Conservation (phyloP, 768 basidiomycete genomes). For the Suillus sp. region DNA sequence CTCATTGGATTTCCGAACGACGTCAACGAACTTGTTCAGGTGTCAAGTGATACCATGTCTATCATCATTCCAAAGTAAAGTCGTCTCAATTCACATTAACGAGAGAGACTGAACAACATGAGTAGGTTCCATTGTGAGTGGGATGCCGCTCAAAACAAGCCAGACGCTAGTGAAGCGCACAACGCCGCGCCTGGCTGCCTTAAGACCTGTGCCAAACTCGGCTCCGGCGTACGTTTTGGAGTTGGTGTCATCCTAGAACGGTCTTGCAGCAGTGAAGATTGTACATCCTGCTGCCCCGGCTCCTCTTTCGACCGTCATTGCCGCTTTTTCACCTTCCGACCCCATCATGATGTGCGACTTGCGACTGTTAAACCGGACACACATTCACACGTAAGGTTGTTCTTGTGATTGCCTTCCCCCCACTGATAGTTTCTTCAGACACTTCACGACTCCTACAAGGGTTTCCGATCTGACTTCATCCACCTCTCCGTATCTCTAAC, state of each 20-base stretch:
- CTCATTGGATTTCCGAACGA: slow-evolving; percentile 69
- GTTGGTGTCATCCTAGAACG: slow-evolving; percentile 83
- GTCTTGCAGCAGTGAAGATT: slow-evolving; percentile 67
- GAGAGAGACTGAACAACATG: neutral
- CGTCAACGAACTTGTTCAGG: slow-evolving; percentile 79
- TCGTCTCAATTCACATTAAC: neutral
- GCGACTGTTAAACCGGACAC: slow-evolving; percentile 44
- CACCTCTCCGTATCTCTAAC: slow-evolving; percentile 88
- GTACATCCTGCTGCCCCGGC: slow-evolving; percentile 65
- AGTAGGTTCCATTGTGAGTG: slow-evolving; percentile 4
- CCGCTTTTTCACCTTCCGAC: slow-evolving; percentile 75
- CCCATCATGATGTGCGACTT: slow-evolving; percentile 76
- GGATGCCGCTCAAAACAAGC: neutral
- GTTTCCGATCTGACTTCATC: slow-evolving; percentile 92
- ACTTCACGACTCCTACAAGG: slow-evolving; percentile 73
- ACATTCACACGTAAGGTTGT: slow-evolving; percentile 47
- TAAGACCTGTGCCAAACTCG: slow-evolving; percentile 83
- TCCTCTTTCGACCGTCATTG: slow-evolving; percentile 74
- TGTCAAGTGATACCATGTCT: slow-evolving; percentile 76
- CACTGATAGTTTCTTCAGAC: slow-evolving; percentile 34
- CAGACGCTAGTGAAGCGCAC: neutral
- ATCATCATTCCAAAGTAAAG: slow-evolving; percentile 82
- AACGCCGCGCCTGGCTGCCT: slow-evolving; percentile 36
- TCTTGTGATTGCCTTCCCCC: neutral
- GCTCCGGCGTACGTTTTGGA: slow-evolving; percentile 85